Conservation (phyloP, 2,329 filamentous ascomycete species). For the Aquanectria penicillioides region DNA sequence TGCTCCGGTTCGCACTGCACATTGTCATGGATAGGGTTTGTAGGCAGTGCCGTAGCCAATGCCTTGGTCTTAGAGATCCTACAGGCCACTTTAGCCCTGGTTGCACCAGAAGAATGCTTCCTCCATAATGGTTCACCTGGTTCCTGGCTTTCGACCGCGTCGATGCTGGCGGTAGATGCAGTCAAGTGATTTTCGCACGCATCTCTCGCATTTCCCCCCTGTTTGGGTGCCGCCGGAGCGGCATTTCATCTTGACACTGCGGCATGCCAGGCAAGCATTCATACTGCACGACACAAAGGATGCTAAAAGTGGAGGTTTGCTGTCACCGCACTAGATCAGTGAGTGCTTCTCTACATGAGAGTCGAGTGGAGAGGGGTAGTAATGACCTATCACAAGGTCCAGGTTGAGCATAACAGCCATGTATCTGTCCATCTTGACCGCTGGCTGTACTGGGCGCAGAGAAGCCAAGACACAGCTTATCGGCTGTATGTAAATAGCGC, state of each 20-base stretch:
- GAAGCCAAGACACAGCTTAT: no score
- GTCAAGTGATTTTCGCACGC: conserved; percentile 48
- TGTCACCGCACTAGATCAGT: background rate
- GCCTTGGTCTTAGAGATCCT: background rate
- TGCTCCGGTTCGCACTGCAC: no score
- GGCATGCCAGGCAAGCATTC: conserved; percentile 50
- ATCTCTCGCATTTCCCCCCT: conserved; percentile 47
- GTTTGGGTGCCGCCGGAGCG: conserved; percentile 28
- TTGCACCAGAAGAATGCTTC: no score
- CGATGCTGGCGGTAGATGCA: conserved; percentile 52
- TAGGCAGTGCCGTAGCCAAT: background rate
- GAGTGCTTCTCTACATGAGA: background rate
- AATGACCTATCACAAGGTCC: no score
- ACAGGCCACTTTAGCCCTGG: background rate
- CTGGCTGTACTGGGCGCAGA: no score
- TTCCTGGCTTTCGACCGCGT: conserved; percentile 50
- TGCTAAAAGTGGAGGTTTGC: background rate
- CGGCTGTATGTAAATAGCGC: no score
- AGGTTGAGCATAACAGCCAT: no score
- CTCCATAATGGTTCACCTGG: conserved; percentile 38
- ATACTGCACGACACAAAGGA: background rate
- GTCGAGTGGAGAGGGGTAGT: no score
- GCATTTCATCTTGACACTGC: conserved; percentile 53
- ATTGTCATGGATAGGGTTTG: no score
- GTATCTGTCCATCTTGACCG: no score